Evolutionary conservation across 1,284 basidiomycete species (phyloP).

Genomic region (Ustilago nuda): DNA sequence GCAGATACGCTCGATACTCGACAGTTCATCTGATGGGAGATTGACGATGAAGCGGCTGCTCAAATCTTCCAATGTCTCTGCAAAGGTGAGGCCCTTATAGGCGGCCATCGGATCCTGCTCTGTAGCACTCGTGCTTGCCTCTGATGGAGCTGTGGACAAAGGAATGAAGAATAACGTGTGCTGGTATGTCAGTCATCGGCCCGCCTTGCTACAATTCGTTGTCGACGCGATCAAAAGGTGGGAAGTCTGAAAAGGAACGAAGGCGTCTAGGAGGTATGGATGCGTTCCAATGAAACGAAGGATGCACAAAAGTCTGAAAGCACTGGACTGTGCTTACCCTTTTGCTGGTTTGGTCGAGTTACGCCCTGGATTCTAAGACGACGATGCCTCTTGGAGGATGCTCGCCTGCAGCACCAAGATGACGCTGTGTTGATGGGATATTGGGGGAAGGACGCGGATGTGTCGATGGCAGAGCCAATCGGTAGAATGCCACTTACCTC

Average conservation of each 20-base stretch:
- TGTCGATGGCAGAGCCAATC: conserved; percentile 3
- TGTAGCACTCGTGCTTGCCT: conserved; percentile 41
- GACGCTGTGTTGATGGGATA: neutral
- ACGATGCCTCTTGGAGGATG: neutral
- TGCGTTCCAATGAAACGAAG: conserved; percentile 27
- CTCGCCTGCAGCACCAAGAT: neutral
- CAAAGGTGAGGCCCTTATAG: conserved; percentile 57
- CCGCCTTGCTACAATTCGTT: neutral
- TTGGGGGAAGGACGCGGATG: neutral
- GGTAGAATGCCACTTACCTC: conserved; percentile 48
- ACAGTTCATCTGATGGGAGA: conserved; percentile 91
- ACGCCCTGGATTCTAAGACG: neutral
- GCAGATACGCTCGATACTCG: conserved; percentile 90
- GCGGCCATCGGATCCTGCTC: conserved; percentile 41
- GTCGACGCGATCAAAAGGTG: neutral
- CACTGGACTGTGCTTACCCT: conserved; percentile 52
- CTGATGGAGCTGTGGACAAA: conserved; percentile 18
- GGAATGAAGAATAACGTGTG: neutral
- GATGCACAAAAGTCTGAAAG: conserved; percentile 31
- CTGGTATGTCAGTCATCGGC: conserved; percentile 13
- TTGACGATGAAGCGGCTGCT: conserved; percentile 89
- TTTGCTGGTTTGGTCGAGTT: conserved; percentile 26
- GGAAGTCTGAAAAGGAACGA: neutral
- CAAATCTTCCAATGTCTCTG: conserved; percentile 70
- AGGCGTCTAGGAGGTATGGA: conserved; percentile 11